Percentiles rank a stretch among this genome's conserved stretches.
These are phyloP conservation scores for Claviceps capensis DNA, from an alignment of 2,329 filamentous ascomycete genomes.

Conservation along the genomic window DNA sequence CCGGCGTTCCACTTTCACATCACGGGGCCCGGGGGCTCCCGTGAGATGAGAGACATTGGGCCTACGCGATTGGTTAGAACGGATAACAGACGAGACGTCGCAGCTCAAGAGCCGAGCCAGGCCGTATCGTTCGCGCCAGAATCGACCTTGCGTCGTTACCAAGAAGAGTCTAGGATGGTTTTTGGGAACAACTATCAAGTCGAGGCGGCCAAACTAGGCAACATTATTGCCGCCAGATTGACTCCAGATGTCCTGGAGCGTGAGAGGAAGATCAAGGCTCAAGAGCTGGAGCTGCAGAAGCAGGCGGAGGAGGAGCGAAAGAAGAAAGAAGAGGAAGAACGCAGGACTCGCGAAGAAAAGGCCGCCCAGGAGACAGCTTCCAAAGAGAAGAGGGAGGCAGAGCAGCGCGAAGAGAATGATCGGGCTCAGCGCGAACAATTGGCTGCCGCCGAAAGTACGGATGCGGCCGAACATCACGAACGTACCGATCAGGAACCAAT, in stretches of 20 bases:
- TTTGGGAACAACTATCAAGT: constrained; percentile 51
- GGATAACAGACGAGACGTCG: constrained; percentile 33
- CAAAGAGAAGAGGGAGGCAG: constrained; percentile 55
- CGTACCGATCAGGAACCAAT: constrained; percentile 35
- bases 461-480: constrained; percentile 18
- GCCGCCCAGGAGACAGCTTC: constrained; percentile 56
- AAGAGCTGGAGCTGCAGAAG: constrained; percentile 35
- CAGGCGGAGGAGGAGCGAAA: constrained; percentile 45
- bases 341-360: constrained; percentile 52
- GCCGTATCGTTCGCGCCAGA: constrained; percentile 62
- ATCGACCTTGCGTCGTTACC: constrained; percentile 65
- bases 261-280: constrained; percentile 56
- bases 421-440: constrained; percentile 15
- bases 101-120: constrained; percentile 50
- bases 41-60: constrained; percentile 37
- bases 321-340: constrained; percentile 52
- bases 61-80: constrained; percentile 27
- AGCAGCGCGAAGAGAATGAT: constrained; percentile 46
- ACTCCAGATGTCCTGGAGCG: constrained; percentile 75
- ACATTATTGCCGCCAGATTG: constrained; percentile 56
- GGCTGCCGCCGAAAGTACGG: constrained; percentile 43
- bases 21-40: constrained; percentile 31
- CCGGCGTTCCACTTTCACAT: constrained; percentile 48
- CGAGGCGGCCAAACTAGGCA: constrained; percentile 58
- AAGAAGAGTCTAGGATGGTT: constrained; percentile 77